Conservation (phyloP, 805 yeast species). For the Torulaspora gathmanii region DNA sequence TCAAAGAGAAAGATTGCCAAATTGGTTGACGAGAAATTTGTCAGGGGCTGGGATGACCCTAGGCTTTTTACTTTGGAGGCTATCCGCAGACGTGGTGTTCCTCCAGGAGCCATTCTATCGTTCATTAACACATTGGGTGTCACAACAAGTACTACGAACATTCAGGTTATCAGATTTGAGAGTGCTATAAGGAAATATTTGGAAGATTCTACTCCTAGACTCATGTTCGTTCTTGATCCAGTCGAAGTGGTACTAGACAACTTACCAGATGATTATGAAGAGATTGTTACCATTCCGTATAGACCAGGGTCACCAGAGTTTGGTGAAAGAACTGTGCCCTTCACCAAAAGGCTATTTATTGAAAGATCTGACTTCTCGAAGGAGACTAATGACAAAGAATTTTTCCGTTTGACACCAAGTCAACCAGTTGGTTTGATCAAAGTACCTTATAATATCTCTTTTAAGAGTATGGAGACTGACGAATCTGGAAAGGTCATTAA, state of each 20-base stretch:
- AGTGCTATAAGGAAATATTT: conserved; percentile 80
- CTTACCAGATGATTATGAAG: conserved; percentile 67
- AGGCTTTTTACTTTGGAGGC: conserved; percentile 92
- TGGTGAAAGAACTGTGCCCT: conserved; percentile 70
- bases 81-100: conserved; percentile 93
- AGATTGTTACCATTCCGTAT: conserved; percentile 72
- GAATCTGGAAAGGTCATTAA: conserved; percentile 56
- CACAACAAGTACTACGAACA: conserved; percentile 87
- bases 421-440: conserved; percentile 93
- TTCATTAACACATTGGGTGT: conserved; percentile 96
- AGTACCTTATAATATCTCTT: conserved; percentile 79
- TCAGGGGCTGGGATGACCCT: conserved; percentile 98
- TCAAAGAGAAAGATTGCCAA: conserved; percentile 95
- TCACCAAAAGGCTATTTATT: conserved; percentile 73
- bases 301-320: conserved; percentile 79
- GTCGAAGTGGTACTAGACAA: conserved; percentile 78
- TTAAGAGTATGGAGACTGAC: conserved; percentile 57
- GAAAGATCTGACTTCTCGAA: conserved; percentile 86
- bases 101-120: conserved; percentile 94
- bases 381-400: conserved; percentile 53
- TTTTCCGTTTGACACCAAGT: conserved; percentile 88
- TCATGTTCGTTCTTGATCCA: conserved; percentile 90
- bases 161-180: conserved; percentile 87
- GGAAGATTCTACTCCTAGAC: conserved; percentile 88
- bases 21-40: conserved; percentile 73